Evolutionary conservation across 805 yeast species (phyloP).

Genomic region (Wickerhamomyces ciferrii): DNA sequence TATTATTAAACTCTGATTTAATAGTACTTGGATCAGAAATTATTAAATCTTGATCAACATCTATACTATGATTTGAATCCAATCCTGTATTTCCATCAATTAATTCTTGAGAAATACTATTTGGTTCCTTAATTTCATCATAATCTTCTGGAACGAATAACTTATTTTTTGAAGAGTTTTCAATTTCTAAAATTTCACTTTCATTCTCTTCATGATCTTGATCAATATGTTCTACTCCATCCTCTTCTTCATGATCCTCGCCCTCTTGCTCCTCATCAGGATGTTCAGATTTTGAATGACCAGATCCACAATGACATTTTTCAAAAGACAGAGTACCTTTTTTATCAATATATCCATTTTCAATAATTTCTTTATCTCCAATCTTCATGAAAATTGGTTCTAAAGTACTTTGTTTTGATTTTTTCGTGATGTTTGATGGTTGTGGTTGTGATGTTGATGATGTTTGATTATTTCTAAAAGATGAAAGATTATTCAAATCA

Average conservation of each 20-base stretch:
- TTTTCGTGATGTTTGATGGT: no score
- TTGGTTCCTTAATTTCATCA: not conserved
- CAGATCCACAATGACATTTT: conserved; percentile 3
- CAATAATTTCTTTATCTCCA: conserved; percentile 16
- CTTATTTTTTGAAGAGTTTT: not conserved
- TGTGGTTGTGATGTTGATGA: no score
- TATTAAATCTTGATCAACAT: not conserved
- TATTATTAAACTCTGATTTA: not conserved
- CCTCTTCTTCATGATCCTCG: not conserved
- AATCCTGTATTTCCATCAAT: not conserved
- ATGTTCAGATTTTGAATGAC: not conserved
- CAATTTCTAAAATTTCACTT: not conserved
- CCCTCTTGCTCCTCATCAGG: conserved; percentile 1
- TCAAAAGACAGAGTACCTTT: conserved; percentile 16
- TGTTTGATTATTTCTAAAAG: conserved; percentile 8
- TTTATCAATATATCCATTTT: conserved; percentile 14
- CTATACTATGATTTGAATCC: not conserved
- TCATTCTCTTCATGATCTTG: conserved; percentile 1
- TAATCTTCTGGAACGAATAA: no score
- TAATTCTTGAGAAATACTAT: not conserved
- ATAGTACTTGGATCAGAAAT: not conserved
- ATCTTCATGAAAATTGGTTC: conserved; percentile 16
- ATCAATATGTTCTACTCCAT: conserved; percentile 2
- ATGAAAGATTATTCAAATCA: conserved; percentile 3
- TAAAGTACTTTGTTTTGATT: not conserved